Conservation (phyloP, 192 early-diverging fungal species). For the Gamsiella multidivaricata region DNA sequence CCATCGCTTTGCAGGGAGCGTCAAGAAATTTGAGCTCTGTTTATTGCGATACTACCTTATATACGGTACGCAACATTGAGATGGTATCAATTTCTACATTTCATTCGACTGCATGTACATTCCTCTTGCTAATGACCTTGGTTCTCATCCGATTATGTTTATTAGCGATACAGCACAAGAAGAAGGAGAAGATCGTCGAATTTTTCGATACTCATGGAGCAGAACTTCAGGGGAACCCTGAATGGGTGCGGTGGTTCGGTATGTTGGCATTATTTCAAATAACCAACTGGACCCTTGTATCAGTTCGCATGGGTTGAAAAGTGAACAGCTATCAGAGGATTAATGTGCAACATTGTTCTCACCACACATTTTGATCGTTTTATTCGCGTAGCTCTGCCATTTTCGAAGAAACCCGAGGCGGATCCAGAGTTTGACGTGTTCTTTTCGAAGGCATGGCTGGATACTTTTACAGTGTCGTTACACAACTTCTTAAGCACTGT, state of each 20-base stretch:
- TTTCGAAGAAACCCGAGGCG: constrained; percentile 64
- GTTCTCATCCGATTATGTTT: no score
- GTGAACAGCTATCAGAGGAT: no score
- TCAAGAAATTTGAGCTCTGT: constrained; percentile 70
- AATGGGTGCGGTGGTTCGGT: constrained; percentile 77
- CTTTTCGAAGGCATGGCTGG: constrained; percentile 72
- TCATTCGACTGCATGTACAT: no score
- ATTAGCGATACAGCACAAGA: constrained; percentile 68
- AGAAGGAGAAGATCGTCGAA: constrained; percentile 64
- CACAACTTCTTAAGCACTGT: constrained; percentile 72
- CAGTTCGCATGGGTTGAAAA: no score
- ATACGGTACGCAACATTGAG: no score
- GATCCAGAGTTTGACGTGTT: constrained; percentile 69
- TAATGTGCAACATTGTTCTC: no score
- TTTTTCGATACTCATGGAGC: constrained; percentile 70
- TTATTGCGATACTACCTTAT: constrained; percentile 70
- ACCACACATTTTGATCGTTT: neutral
- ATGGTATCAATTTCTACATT: no score
- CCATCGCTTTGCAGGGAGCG: constrained; percentile 63
- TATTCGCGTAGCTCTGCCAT: constrained; percentile 61
- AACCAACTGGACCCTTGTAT: no score
- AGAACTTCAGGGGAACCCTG: constrained; percentile 64
- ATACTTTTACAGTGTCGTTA: constrained; percentile 67
- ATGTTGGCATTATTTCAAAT: no score
- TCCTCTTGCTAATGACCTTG: no score